Percentiles rank a stretch among this genome's conserved stretches.
Evolutionary conservation across 192 early-diverging fungal species (phyloP).

Genomic region (Backusella mclennaniae): DNA sequence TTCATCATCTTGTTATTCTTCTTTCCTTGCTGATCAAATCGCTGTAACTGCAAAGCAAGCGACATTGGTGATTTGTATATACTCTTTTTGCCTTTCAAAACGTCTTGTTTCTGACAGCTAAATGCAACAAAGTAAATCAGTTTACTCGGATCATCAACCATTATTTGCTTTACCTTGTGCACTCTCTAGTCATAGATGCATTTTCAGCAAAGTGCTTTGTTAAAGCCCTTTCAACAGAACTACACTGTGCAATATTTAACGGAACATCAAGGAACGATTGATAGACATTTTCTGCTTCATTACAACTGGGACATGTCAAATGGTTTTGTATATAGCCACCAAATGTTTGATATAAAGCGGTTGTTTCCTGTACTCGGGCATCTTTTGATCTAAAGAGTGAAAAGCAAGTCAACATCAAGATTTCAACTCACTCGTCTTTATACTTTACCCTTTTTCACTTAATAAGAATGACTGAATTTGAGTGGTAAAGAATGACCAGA

Average conservation of each 20-base stretch:
- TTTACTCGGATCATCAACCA: background rate
- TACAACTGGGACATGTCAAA: constrained; percentile 73
- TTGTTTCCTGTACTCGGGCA: constrained; percentile 71
- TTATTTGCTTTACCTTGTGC: background rate
- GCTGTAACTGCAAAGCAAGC: constrained; percentile 22
- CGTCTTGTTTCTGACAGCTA: constrained; percentile 21
- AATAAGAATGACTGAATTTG: constrained; percentile 65
- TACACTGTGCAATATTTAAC: constrained; percentile 73
- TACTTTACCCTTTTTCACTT: constrained; percentile 40
- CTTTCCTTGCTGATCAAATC: constrained; percentile 31
- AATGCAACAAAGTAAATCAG: background rate
- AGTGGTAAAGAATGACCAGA: constrained; percentile 67
- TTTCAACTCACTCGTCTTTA: background rate
- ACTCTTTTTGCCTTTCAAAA: background rate
- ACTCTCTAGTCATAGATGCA: background rate
- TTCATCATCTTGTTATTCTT: constrained; percentile 39
- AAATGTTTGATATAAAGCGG: constrained; percentile 79
- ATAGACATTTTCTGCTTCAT: constrained; percentile 67
- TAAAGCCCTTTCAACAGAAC: constrained; percentile 65
- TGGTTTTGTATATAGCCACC: constrained; percentile 80
- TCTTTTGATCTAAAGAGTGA: constrained; percentile 53
- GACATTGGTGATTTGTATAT: constrained; percentile 26
- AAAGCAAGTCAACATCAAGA: background rate
- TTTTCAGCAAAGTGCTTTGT: constrained; percentile 44
- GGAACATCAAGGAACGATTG: constrained; percentile 72